phyloP scores from a whole-genome alignment of 345 rosid genomes.

The Euphorbia tirucalli region DNA sequence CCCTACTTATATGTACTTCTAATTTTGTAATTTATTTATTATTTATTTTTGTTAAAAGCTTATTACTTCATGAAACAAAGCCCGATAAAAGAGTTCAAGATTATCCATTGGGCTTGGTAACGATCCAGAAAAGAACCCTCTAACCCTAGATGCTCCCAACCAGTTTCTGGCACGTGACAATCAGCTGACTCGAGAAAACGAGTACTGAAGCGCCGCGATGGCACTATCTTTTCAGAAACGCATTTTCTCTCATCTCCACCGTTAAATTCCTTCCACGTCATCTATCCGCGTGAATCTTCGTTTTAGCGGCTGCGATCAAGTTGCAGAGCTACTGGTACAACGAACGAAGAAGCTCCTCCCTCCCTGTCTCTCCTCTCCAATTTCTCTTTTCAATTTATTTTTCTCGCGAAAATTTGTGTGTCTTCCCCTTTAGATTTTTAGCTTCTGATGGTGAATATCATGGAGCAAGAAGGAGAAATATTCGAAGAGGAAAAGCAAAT shows the following conservation, averaged over 20 bases:
- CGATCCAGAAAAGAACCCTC: background rate
- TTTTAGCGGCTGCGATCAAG: slow-evolving; percentile 60
- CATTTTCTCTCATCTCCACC: slow-evolving; percentile 35
- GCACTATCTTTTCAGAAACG: slow-evolving; percentile 24
- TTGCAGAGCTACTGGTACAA: slow-evolving; percentile 51
- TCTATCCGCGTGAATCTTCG: slow-evolving; percentile 36
- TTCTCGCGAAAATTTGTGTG: slow-evolving; percentile 7
- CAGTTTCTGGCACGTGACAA: slow-evolving; percentile 35
- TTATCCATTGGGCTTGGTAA: no score
- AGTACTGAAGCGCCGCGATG: slow-evolving; percentile 50
- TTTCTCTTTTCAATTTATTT: slow-evolving; percentile 13
- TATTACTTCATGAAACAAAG: no score
- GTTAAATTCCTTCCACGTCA: slow-evolving; percentile 56
- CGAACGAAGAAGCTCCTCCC: slow-evolving; percentile 46
- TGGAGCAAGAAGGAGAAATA: slow-evolving; percentile 43
- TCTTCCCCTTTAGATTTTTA: background rate
- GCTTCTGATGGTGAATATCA: slow-evolving; percentile 40
- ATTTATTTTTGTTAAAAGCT: no score
- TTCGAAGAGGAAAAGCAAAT: slow-evolving; percentile 38
- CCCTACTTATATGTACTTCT: no score
- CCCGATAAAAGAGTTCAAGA: no score
- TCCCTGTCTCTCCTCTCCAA: slow-evolving; percentile 21
- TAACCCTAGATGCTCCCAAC: slow-evolving; percentile 36
- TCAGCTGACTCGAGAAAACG: no score
- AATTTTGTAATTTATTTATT: no score